These are phyloP conservation scores for Avena eriantha DNA, from an alignment of 176 grass and related monocot species.

Conservation along the genomic window DNA sequence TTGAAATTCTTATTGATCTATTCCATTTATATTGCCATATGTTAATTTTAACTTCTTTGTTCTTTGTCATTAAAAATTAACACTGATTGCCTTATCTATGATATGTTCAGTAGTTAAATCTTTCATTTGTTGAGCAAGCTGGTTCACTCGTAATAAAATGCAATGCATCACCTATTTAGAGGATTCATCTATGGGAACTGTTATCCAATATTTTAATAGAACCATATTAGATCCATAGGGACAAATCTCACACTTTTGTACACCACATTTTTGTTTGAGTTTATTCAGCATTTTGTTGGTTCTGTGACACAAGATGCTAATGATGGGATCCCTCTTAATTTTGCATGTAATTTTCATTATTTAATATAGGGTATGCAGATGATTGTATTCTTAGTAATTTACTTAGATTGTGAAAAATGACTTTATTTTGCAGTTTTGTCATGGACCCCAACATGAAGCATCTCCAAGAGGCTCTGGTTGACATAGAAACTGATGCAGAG, in stretches of 20 bases:
- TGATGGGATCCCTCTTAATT: background rate
- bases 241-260: background rate
- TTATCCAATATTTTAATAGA: background rate
- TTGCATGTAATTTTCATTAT: background rate
- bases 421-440: conserved; percentile 42
- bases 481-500: conserved; percentile 81
- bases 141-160: too few species aligned
- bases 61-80: too few species aligned
- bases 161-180: background rate
- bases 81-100: too few species aligned
- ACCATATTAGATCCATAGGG: background rate
- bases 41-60: too few species aligned
- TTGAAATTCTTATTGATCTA: too few species aligned
- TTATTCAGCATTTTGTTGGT: background rate
- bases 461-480: conserved; percentile 69
- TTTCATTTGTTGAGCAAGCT: too few species aligned
- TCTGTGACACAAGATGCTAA: background rate
- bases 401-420: background rate
- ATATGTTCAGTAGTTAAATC: too few species aligned
- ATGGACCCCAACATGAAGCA: conserved; percentile 79
- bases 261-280: background rate
- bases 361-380: background rate
- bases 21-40: too few species aligned
- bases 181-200: background rate
- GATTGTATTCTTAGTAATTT: conserved; percentile 7